Evolutionary conservation across 768 basidiomycete genomes (phyloP), one percentile per base, ranked within the genome.

Genomic region (Butyriboletus loyo): DNA sequence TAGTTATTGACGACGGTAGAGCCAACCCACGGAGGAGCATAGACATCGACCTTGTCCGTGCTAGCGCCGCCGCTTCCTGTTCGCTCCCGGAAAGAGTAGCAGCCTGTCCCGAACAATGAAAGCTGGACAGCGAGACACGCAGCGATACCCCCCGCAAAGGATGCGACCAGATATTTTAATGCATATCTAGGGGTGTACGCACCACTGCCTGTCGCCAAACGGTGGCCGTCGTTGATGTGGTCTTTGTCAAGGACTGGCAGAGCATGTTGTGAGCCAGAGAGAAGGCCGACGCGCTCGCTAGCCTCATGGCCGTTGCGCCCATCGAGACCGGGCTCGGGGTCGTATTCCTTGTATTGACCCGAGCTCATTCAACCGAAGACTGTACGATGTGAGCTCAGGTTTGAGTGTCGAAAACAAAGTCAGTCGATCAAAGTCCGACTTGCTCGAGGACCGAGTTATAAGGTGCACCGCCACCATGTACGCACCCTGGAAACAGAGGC

Each of bases 21-120:
- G 14, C 90, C 89, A 19, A 83, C 86, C 65, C 83, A 81, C 2
- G 87, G 84, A 3, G 84, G 73, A 1, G 85, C 87, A 15, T 83
- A 63, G 17, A 70, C 66, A 22, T 72, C 61, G 13, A 69, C 69
- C 17, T 52, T 51, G 35, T 59, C 43, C 28, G 48, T 9, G 8
- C 19, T 21, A 0, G 30, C 2, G 13, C 10, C 40, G 3, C 15
- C 21, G 9, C 31, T 38, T 17, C 50, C 44, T 17, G 32, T 37
- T 39, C 34, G 49, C 34, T 31, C 52, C 50, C 42, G 42, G 28
- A 24, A 35, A 34, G 65, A 66, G 54, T 75, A 77, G 61, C 78
- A 62, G 9, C 32, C 28, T 4, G 37, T 30, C 74, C 54, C 66
- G 58, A 35, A 75, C 58, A 34, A 73, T 66, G 58, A 77, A 64